Conservation (phyloP, 2,329 filamentous ascomycete genomes). For the Paraphaeosphaeria sporulosa region DNA sequence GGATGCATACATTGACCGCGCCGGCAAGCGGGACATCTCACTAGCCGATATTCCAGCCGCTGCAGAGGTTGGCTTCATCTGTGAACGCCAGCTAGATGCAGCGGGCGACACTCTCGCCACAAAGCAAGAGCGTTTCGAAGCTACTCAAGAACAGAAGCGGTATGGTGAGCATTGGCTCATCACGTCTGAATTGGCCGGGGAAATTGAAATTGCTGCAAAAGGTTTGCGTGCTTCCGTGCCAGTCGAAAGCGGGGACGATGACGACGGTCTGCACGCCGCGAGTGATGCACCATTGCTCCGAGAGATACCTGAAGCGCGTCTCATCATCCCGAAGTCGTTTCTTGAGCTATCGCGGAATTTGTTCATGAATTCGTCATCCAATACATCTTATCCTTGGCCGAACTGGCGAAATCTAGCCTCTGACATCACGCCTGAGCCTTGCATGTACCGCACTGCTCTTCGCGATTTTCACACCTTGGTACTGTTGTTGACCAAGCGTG, state of each 20-base stretch:
- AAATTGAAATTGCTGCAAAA: slow-evolving; percentile 42
- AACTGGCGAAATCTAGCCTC: slow-evolving; percentile 43
- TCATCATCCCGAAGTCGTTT: slow-evolving; percentile 39
- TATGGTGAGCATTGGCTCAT: slow-evolving; percentile 75
- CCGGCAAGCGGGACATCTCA: slow-evolving; percentile 36
- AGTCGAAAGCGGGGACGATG: slow-evolving; percentile 18
- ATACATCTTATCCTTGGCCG: slow-evolving; percentile 34
- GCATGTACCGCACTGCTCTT: slow-evolving; percentile 78
- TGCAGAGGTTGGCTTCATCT: slow-evolving; percentile 72
- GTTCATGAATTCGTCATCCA: slow-evolving; percentile 48
- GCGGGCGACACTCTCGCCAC: slow-evolving; percentile 71
- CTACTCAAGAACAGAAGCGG: slow-evolving; percentile 64
- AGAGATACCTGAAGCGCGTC: slow-evolving; percentile 41
- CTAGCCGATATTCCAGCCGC: slow-evolving; percentile 73
- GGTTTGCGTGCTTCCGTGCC: slow-evolving; percentile 26
- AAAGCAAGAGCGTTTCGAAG: slow-evolving; percentile 70
- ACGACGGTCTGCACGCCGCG: slow-evolving; percentile 1
- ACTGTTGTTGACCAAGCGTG: slow-evolving; percentile 71
- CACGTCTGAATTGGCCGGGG: slow-evolving; percentile 46
- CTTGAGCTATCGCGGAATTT: slow-evolving; percentile 40
- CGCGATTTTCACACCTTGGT: slow-evolving; percentile 75
- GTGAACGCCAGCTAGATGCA: slow-evolving; percentile 70
- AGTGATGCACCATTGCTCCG: slow-evolving; percentile 29
- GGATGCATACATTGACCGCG: slow-evolving; percentile 52
- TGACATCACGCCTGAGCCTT: slow-evolving; percentile 58